Conservation (phyloP, 1,284 basidiomycete species). For the Marasmius oreades region DNA sequence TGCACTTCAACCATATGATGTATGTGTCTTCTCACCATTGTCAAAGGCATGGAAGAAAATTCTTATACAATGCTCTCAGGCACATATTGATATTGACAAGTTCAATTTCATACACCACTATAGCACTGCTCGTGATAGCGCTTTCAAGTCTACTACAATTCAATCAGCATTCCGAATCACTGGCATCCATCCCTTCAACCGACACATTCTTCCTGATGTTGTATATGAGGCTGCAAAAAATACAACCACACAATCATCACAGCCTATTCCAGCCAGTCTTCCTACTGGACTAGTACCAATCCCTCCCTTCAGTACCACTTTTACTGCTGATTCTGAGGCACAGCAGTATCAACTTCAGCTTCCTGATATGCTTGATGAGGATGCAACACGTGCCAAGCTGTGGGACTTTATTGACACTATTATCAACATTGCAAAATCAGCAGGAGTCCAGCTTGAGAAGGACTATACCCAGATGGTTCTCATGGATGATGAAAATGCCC, state of each 20-base stretch:
- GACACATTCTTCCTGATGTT: constrained; percentile 18
- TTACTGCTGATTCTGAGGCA: neutral
- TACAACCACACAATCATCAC: constrained; percentile 21
- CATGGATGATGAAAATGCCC: neutral
- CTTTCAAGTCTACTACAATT: constrained; percentile 23
- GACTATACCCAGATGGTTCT: neutral
- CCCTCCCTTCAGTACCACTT: neutral
- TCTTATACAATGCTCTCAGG: neutral
- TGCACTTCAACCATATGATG: too few species aligned
- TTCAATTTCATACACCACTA: constrained; percentile 20
- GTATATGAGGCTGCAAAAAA: constrained; percentile 23
- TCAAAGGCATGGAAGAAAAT: constrained; percentile 19
- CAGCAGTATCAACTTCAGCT: neutral
- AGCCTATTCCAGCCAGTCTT: neutral
- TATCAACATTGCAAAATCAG: neutral
- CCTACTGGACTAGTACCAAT: neutral
- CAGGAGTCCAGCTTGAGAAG: neutral
- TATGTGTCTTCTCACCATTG: too few species aligned
- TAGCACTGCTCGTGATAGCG: constrained; percentile 20
- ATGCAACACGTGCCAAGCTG: neutral
- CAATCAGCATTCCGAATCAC: constrained; percentile 29
- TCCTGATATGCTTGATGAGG: neutral
- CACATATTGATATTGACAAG: neutral
- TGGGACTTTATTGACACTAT: neutral
- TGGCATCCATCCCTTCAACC: constrained; percentile 32